phyloP scores from a whole-genome alignment of 1,284 basidiomycete genomes.

The Tilletia indica region DNA sequence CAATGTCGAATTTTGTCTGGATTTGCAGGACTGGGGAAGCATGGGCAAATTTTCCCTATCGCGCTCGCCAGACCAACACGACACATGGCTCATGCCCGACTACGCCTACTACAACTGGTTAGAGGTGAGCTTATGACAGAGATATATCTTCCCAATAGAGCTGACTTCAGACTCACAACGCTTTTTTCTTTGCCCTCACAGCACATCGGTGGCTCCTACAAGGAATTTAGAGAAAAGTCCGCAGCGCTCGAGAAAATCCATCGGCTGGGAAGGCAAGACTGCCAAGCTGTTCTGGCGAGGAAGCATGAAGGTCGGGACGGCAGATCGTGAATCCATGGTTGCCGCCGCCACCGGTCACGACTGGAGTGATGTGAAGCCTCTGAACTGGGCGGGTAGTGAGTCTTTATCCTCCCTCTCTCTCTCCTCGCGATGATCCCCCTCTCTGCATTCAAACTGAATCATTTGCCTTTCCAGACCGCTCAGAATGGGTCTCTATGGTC shows the following conservation, averaged over 20 bases:
- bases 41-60: constrained; percentile 49
- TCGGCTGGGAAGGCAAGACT: constrained; percentile 38
- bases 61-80: constrained; percentile 36
- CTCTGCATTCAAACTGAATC: too few species aligned
- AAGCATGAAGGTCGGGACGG: constrained; percentile 43
- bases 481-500: constrained; percentile 36
- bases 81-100: constrained; percentile 54
- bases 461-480: not conserved
- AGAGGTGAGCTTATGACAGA: constrained; percentile 24
- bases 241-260: constrained; percentile 30
- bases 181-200: not conserved
- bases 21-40: constrained; percentile 46
- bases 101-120: constrained; percentile 50
- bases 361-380: constrained; percentile 43
- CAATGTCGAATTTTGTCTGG: constrained; percentile 51
- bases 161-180: not conserved
- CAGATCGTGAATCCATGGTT: constrained; percentile 40
- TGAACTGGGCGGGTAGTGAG: constrained; percentile 35
- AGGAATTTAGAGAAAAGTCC: constrained; percentile 37
- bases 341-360: constrained; percentile 30
- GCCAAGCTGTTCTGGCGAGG: constrained; percentile 48
- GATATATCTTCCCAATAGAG: constrained; percentile 19
- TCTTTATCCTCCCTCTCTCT: too few species aligned
- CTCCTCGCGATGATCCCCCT: too few species aligned
- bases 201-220: constrained; percentile 34